Conservation (phyloP, 1,284 basidiomycete species). For the Uromyces viciae-fabae region DNA sequence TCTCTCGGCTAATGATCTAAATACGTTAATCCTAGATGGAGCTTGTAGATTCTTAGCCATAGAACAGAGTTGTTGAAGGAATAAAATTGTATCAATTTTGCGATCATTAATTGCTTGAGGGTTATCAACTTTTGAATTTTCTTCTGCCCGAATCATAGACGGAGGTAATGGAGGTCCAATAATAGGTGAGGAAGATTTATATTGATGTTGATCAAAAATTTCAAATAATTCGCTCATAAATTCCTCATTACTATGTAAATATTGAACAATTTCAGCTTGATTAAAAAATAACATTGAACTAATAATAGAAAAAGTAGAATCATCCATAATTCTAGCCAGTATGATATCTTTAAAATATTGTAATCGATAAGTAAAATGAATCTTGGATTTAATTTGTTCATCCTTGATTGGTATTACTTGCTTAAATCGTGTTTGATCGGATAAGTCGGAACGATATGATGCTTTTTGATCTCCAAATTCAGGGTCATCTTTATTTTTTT, state of each 20-base stretch:
- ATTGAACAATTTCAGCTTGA: conserved; percentile 93
- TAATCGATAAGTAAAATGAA: conserved; percentile 92
- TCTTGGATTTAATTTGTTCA: conserved; percentile 70
- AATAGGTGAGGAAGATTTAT: conserved; percentile 20
- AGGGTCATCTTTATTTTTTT: conserved; percentile 70
- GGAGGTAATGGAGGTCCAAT: conserved; percentile 48
- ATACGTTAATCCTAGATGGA: conserved; percentile 77
- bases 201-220: conserved; percentile 65
- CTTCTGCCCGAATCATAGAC: conserved; percentile 22
- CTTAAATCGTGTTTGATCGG: conserved; percentile 73
- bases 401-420: conserved; percentile 79
- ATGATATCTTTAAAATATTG: conserved; percentile 98
- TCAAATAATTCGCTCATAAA: conserved; percentile 75
- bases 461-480: conserved; percentile 94
- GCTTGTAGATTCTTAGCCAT: conserved; percentile 97
- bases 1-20: conserved; percentile 79
- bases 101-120: background rate
- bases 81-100: conserved; percentile 68
- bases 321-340: conserved; percentile 86
- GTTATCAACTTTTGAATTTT: background rate
- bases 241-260: conserved; percentile 72
- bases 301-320: conserved; percentile 93
- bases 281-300: conserved; percentile 98
- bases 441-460: conserved; percentile 88
- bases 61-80: conserved; percentile 85